phyloP scores from a whole-genome alignment of 208 protist genomes.

The Leishmania gerbilli region DNA sequence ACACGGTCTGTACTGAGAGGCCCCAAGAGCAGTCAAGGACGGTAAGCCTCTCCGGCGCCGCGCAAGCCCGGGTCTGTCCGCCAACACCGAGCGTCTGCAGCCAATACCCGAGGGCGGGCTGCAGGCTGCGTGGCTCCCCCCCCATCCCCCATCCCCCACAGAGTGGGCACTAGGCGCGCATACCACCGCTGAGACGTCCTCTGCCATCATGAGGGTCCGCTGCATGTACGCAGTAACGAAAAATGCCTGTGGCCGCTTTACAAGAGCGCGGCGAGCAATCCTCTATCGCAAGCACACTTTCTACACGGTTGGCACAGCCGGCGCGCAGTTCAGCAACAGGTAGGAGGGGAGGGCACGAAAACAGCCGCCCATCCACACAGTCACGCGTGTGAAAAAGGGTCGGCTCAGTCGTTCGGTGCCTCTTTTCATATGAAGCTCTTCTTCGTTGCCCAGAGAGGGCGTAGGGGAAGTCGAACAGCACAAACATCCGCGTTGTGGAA shows the following conservation, averaged over 20 bases:
- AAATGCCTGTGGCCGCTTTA: not conserved
- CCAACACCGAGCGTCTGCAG: not conserved
- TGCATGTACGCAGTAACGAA: not conserved
- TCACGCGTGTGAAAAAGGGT: not conserved
- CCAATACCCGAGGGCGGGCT: not conserved
- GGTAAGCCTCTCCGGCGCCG: not conserved
- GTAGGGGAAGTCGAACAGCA: not conserved
- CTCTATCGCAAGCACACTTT: not conserved
- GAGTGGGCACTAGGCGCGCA: not conserved
- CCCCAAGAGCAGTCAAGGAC: not conserved
- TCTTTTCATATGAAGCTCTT: not conserved
- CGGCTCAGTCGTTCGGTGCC: not conserved
- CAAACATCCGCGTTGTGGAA: not conserved
- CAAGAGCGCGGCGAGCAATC: too few relatives aligned
- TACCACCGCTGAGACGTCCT: not conserved
- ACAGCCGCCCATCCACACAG: not conserved
- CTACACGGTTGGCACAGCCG: not conserved
- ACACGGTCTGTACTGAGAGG: not conserved
- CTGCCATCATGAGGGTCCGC: not conserved
- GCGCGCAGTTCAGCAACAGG: not conserved
- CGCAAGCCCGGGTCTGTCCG: not conserved
- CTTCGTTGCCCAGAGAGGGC: not conserved
- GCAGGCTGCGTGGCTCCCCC: not conserved
- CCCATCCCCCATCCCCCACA: not conserved
- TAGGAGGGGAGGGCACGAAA: not conserved